Evolutionary conservation across 2,329 filamentous ascomycete genomes (phyloP).

Genomic region (Cladosporium sp.): DNA sequence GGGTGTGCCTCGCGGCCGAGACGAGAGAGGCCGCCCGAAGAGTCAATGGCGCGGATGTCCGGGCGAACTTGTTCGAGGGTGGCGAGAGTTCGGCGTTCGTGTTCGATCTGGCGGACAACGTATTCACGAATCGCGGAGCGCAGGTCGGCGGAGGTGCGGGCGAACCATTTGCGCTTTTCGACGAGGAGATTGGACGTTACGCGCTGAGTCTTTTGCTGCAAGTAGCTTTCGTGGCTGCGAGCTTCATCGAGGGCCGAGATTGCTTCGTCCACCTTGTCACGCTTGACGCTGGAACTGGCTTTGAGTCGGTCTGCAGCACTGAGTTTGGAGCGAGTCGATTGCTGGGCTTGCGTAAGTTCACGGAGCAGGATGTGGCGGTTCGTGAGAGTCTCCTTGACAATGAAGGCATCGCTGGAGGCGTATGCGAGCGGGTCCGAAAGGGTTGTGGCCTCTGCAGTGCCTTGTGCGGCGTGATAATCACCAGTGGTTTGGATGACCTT

Average conservation of each 20-base stretch:
- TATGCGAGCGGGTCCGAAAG: constrained; percentile 91
- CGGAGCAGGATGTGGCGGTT: constrained; percentile 95
- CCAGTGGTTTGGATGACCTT: constrained; percentile 90
- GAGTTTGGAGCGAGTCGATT: constrained; percentile 74
- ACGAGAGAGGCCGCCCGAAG: constrained; percentile 81
- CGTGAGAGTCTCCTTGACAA: constrained; percentile 95
- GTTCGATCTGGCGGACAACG: constrained; percentile 89
- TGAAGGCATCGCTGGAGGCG: constrained; percentile 91
- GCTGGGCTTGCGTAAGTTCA: constrained; percentile 87
- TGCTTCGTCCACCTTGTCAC: constrained; percentile 98
- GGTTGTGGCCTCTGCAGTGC: constrained; percentile 91
- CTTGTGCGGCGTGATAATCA: constrained; percentile 93
- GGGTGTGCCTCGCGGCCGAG: constrained; percentile 87
- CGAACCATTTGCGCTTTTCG: constrained; percentile 88
- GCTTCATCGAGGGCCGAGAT: constrained; percentile 87
- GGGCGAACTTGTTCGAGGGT: constrained; percentile 90
- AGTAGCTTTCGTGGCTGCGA: constrained; percentile 70
- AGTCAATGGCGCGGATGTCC: constrained; percentile 88
- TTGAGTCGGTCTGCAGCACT: constrained; percentile 85
- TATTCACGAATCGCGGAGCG: constrained; percentile 83
- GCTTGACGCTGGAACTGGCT: constrained; percentile 75
- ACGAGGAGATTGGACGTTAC: constrained; percentile 85
- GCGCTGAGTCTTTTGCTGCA: constrained; percentile 78
- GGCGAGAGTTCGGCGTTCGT: constrained; percentile 84
- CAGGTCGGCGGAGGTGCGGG: constrained; percentile 78